Evolutionary conservation across 1,284 basidiomycete species (phyloP), one percentile per base, ranked within the genome.

Genomic region (Moesziomyces sp.): DNA sequence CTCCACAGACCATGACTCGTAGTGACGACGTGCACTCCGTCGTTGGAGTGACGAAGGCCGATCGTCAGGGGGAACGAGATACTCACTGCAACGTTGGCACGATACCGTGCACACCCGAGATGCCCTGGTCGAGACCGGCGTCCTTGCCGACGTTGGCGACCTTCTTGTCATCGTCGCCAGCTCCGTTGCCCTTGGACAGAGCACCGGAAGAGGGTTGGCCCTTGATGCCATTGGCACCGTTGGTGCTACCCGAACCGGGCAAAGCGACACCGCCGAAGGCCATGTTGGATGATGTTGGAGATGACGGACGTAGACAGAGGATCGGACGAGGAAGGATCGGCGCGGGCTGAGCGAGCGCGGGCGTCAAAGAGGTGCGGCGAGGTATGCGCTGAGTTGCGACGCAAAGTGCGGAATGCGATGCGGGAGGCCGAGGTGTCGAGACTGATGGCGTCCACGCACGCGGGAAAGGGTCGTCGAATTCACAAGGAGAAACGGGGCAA

Each of bases 71-170:
- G 35, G 16, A 38, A 8, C 3, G 8, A 13, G n/a, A 69, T 69
- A 84, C 84, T 80, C 77, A 85, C 84, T 85, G 84, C 58, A 85
- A 74, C 46, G 82, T 85, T 14, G 84, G 84, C 28, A 85, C 84
- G 49, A 85, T 85, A 52, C 84, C 84, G 60, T 84, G 83, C 58
- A 82, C 77, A 50, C 73, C 81, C 58, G 78, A 79, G 26, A 83
- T 64, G 35, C 74, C 74, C 60, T 81, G 79, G 55, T 81, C 79
- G 43, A 66, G 21, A 18, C 66, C 56, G 24, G 58, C 52, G 24
- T 73, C 70, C 57, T 74, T 74, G 60, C 62, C 65, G 46, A 52
- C 54, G 6, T 35, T 50, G 48, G 61, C 60, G 21, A 61, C 43
- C 57, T 69, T 62, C 59, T 66, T 66, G 52, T 74, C 63, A 48